phyloP scores from a whole-genome alignment of 2,329 filamentous ascomycete species.

The Sporothrix phasma region DNA sequence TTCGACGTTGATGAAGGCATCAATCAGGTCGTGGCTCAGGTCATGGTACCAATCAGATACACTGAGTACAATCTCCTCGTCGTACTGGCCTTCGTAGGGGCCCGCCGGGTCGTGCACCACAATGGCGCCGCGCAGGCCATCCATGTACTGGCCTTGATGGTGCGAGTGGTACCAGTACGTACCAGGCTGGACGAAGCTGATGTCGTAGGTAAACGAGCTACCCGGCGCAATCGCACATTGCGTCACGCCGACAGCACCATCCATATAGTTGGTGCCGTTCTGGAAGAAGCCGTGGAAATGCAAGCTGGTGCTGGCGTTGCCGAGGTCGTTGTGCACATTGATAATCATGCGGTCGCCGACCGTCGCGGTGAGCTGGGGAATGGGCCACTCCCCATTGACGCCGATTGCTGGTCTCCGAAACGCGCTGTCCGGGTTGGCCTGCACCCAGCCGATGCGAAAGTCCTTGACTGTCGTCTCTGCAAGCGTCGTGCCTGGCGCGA shows the following conservation, averaged over 20 bases:
- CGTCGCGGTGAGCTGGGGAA: constrained; percentile 53
- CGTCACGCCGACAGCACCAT: constrained; percentile 55
- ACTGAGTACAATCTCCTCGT: constrained; percentile 56
- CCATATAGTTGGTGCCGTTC: constrained; percentile 57
- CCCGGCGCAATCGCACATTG: constrained; percentile 59
- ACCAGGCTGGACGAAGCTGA: constrained; percentile 40
- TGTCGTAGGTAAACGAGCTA: constrained; percentile 56
- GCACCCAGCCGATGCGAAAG: constrained; percentile 63
- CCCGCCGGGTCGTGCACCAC: constrained; percentile 52
- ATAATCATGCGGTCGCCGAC: constrained; percentile 52
- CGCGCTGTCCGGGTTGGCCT: constrained; percentile 58
- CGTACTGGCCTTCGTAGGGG: constrained; percentile 47
- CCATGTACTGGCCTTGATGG: constrained; percentile 56
- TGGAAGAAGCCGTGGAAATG: constrained; percentile 64
- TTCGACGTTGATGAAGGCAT: constrained; percentile 39
- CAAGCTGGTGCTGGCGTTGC: constrained; percentile 52
- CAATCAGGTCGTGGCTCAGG: constrained; percentile 38
- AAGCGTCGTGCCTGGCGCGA: constrained; percentile 21
- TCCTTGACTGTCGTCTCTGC: constrained; percentile 44
- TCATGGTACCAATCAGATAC: constrained; percentile 64
- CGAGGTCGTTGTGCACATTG: constrained; percentile 48
- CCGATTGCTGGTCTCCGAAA: constrained; percentile 56
- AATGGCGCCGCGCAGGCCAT: constrained; percentile 52
- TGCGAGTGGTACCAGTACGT: constrained; percentile 76
- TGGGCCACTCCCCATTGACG: constrained; percentile 67